Base-by-base conservation (phyloP, 768 basidiomycete genomes). In the Kwoniella dejecticola region DNA sequence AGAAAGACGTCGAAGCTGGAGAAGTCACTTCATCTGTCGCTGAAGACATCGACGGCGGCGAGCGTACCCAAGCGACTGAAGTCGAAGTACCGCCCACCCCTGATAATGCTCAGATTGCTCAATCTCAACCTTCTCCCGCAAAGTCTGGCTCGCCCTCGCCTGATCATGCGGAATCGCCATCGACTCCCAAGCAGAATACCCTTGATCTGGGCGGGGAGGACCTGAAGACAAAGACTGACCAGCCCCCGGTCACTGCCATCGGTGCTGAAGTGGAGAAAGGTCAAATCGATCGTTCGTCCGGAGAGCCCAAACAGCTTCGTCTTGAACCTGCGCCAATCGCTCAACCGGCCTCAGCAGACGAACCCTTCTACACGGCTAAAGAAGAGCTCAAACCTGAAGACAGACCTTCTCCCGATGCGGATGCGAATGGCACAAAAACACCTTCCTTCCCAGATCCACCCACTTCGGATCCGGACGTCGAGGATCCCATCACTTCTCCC, bases 291-390 rank as follows among this genome's bases (percentile, higher is more conserved):
- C 26, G 2, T 1, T 40, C 19, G 8, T 15, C 38, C 4, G 29
- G 13, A 8, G 52, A 17, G 4, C 65, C 72, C 0, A 41, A 68
- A 30, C 73, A 75, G 36, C 52, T 70, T n/a, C 57, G 68, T 2
- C 23, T 75, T 29, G 73, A 75, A 41, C 70, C 73, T 2, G 70
- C 66, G 0, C 70, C 73, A 5, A 70, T 75, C 29, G 61, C 70
- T 50, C 70, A 75, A 40, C 66, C 68, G 0, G 67, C 56, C 8
- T 42, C 49, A 3, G 66, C 63, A 13, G 42, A 33, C 17, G 41
- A 52, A 31, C 24, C 24, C 1, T 26, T 29, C 31, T 17, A 33
- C 15, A 30, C 33, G 2, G 44, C 40, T 23, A 44, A 40, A 17
- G 46, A 56, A 26, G 36, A 49, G 38, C 19, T 17, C 38, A 46